Base-by-base conservation (phyloP, 768 basidiomycete genomes). In the Lactarius psammicola region DNA sequence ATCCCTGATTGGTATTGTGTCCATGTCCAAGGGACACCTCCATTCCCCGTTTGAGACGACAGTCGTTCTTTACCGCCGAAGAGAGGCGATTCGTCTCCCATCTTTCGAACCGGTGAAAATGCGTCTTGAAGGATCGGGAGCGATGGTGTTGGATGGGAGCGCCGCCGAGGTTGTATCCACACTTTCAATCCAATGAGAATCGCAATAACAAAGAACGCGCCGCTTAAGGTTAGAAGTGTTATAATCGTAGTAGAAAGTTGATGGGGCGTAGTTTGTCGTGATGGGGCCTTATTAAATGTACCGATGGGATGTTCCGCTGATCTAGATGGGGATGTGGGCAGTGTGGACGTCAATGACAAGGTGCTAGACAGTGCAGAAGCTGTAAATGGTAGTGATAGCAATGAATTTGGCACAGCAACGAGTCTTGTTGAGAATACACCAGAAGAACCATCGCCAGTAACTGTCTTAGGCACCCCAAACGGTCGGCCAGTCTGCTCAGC, bases 41-140 rank as follows among this genome's bases (percentile, higher is more conserved):
- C 79, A 61, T 73, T 74, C 15, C 75, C 76, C n/a, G 77, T 78
- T 28, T 73, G 66, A 18, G 69, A 76, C 1, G 85, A 82, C 3
- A 84, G 82, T 40, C 82, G 75, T 51, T 91, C 89, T 70, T 86
- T 85, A 2, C 90, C 89, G n/a, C 90, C 89, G 70, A 92, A 92
- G 40, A 91, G 76, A 30, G 87, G 88, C 2, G 89, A 90, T 30
- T 86, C 86, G 62, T 86, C 83, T 9, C 78, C 79, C 56, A 74
- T 75, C 46, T 85, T 78, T 49, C 81, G 79, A 30, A 83, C 49
- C 2, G 49, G 81, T 15, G 80, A 74, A 66, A 79, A 82, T 15
- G 76, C 77, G 44, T 88, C 85, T 64, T 87, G 85, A 15, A 88
- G 77, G 56, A 89, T 87, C 0, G 89, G 90, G n/a, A 88, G 79